Percentiles rank a stretch among this genome's conserved stretches.
These are phyloP conservation scores for Lizonia empirigonia DNA, from an alignment of 2,329 filamentous ascomycete genomes.

Conservation along the genomic window DNA sequence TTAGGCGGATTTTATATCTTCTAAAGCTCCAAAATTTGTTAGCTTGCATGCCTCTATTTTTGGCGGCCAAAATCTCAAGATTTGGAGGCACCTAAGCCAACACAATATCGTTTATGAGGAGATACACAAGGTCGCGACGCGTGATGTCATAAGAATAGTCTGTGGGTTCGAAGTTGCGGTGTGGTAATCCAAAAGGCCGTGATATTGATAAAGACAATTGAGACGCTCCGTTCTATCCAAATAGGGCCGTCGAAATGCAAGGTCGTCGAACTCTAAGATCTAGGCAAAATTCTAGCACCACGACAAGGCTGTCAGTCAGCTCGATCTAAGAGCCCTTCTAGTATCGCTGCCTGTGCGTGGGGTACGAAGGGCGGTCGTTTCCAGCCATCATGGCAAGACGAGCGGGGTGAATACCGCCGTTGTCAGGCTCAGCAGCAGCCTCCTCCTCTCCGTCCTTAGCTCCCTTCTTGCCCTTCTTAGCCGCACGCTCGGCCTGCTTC, in stretches of 20 bases:
- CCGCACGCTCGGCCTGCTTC: conserved; percentile 49
- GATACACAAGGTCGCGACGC: neutral
- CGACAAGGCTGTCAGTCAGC: no score
- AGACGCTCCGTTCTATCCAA: conserved; percentile 1
- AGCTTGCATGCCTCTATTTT: no score
- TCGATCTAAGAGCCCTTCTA: no score
- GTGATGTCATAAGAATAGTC: conserved; percentile 9
- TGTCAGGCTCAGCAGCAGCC: conserved; percentile 25
- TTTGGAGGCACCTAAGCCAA: no score
- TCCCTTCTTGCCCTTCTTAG: conserved; percentile 47
- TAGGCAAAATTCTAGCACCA: no score
- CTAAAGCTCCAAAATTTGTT: no score
- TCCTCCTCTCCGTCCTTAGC: conserved; percentile 15
- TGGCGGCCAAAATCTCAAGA: no score
- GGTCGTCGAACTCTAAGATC: no score
- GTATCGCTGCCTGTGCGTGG: conserved; percentile 30
- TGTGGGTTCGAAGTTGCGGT: no score
- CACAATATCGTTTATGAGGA: no score
- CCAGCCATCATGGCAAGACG: conserved; percentile 46
- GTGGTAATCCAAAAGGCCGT: conserved; percentile 10
- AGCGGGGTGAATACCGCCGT: conserved; percentile 46
- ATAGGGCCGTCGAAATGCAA: neutral
- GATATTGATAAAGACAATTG: neutral
- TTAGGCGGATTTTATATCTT: no score
- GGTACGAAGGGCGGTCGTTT: conserved; percentile 17